Evolutionary conservation across 768 basidiomycete species (phyloP), one percentile per base, ranked within the genome.

Genomic region (Amanita rimosa): DNA sequence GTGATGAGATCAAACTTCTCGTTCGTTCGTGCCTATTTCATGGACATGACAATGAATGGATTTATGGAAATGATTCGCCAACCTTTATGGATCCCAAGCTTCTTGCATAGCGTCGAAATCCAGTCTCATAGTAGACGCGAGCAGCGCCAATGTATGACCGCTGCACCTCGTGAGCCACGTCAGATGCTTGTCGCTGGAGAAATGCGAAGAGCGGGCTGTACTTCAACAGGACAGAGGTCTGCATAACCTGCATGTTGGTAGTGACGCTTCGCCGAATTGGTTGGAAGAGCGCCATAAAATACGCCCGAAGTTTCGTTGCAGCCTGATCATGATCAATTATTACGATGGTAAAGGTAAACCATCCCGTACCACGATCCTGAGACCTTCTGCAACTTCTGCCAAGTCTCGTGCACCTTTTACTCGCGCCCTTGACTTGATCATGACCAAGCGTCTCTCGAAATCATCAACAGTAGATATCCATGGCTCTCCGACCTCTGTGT

Each of bases 111-210:
- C 96, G 70, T 53, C 96, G 71, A 62, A 97, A 94, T 0, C 85
- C 90, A 17, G 96, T 98, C 66, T 99, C 96, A 52, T 92, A 97
- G 62, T 96, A 99, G 17, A 88, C 76, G 35, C 93, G 80, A 11
- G 88, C 85, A 22, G 86, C 79, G 29, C 76, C 76, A 24, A 85
- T 68, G 62, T 99, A 99, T 2, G 88, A 83, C 45, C 90, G 73
- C 61, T 92, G 91, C 19, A 99, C 68, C 62, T 98, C 94, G 40
- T 75, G 74, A 3, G 96, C 93, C 26, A 93, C 85, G 29, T 72
- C 72, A 7, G 83, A 74, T 4, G 86, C 86, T 53, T 92, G 86
- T 2, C 89, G 81, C 53, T 84, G 81, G 33, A 99, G 71, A 60
- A 98, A 99, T 1, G 75, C 74, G 57, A 81, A 97, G 50, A 98